These are phyloP conservation scores for Arachis stenosperma DNA, from an alignment of 306 rosid genomes.

Conservation along the genomic window DNA sequence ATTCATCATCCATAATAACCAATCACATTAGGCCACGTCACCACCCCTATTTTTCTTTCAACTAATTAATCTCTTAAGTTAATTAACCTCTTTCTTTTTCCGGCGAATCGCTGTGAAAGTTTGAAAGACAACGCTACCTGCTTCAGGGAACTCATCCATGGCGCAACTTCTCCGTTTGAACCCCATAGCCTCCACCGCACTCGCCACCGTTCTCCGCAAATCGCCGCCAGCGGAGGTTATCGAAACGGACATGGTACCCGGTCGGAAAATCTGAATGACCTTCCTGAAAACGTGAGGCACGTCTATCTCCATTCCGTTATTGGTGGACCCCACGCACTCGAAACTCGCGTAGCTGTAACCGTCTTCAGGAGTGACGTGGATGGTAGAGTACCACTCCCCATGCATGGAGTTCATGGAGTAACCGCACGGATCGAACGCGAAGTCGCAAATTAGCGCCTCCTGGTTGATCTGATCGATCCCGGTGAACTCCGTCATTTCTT, in stretches of 20 bases:
- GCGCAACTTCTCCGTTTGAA: constrained; percentile 75
- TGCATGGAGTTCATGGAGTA: constrained; percentile 86
- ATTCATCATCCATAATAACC: constrained; percentile 48
- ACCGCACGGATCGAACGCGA: constrained; percentile 81
- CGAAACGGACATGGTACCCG: constrained; percentile 77
- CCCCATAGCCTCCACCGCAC: constrained; percentile 71
- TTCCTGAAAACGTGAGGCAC: constrained; percentile 60
- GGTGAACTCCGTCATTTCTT: constrained; percentile 69
- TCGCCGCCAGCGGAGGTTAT: constrained; percentile 57
- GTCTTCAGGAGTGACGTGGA: constrained; percentile 88
- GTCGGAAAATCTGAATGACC: constrained; percentile 78
- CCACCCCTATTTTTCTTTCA: constrained; percentile 33
- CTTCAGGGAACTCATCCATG: constrained; percentile 71
- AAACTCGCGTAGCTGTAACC: constrained; percentile 89
- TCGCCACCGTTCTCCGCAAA: constrained; percentile 59
- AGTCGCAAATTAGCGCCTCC: constrained; percentile 68
- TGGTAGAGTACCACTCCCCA: constrained; percentile 76
- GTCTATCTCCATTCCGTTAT: constrained; percentile 43
- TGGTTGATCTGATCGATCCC: constrained; percentile 64
- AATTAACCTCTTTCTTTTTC: constrained; percentile 40
- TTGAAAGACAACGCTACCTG: constrained; percentile 74
- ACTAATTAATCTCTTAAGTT: constrained; percentile 49
- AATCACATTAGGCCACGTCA: constrained; percentile 48
- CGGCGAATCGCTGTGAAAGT: constrained; percentile 66
- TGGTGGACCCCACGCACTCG: constrained; percentile 64